Evolutionary conservation across 257 asterid species (phyloP).

Genomic region (Primulina eburnea): DNA sequence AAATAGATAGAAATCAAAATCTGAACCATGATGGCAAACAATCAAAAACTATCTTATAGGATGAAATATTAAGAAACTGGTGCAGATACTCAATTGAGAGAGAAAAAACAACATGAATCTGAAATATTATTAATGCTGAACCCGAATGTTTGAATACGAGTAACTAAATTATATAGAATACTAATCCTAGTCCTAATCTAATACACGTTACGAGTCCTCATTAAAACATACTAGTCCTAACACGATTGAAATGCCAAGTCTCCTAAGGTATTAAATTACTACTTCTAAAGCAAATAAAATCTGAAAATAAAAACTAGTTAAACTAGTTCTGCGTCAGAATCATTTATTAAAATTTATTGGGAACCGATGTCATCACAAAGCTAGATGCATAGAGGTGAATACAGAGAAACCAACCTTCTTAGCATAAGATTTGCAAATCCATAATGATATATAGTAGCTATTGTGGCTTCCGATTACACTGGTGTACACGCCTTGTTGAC

Average conservation of each 20-base stretch:
- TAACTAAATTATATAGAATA: not conserved
- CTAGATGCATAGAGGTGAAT: not conserved
- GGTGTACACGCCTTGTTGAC: constrained; percentile 85
- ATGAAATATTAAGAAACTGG: not conserved
- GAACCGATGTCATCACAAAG: not conserved
- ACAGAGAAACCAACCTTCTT: constrained; percentile 53
- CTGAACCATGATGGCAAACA: too few relatives aligned
- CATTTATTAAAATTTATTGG: too few relatives aligned
- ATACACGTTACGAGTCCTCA: too few relatives aligned
- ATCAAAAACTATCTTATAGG: not conserved
- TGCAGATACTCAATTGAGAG: not conserved
- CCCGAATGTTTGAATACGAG: not conserved
- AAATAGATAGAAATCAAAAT: not conserved
- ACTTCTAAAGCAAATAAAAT: too few relatives aligned
- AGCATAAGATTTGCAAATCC: constrained; percentile 98
- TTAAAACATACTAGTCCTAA: too few relatives aligned
- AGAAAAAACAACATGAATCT: not conserved
- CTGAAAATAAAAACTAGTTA: too few relatives aligned
- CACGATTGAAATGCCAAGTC: too few relatives aligned
- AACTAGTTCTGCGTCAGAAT: too few relatives aligned
- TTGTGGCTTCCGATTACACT: constrained; percentile 94
- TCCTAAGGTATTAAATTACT: too few relatives aligned
- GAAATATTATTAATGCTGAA: not conserved
- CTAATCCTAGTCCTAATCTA: too few relatives aligned
- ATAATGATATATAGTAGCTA: constrained; percentile 80